phyloP scores from a whole-genome alignment of 257 asterid species.

The Mentha longifolia region DNA sequence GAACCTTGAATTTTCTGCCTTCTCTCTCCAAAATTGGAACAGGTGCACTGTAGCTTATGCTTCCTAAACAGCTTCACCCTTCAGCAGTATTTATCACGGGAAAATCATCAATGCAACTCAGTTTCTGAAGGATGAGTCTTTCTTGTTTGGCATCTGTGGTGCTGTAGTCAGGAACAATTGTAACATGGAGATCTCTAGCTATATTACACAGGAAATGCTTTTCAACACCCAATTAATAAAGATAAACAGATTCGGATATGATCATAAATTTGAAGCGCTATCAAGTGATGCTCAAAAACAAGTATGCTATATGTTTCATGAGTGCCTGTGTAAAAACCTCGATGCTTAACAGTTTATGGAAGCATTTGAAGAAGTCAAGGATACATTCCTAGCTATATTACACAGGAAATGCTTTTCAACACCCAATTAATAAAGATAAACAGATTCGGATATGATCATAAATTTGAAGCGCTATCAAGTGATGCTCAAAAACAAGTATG shows the following conservation, averaged over 20 bases:
- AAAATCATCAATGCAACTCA: slow-evolving; percentile 66
- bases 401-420: not conserved
- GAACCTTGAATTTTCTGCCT: not conserved
- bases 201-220: not conserved
- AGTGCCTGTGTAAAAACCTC: not conserved
- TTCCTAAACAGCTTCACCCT: slow-evolving; percentile 29
- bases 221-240: slow-evolving; percentile 4
- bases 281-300: not conserved
- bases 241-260: not conserved
- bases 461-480: not conserved
- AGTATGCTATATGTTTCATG: not conserved
- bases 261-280: not conserved
- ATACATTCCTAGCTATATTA: slow-evolving; percentile 83
- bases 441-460: not conserved
- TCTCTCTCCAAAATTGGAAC: not conserved
- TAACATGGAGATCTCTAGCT: slow-evolving; percentile 6
- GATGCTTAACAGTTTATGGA: not conserved
- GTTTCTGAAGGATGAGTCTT: slow-evolving; percentile 73
- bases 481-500: not conserved
- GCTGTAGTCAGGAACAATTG: slow-evolving; percentile 49
- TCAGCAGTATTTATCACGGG: slow-evolving; percentile 36
- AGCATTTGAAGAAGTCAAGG: slow-evolving; percentile 46
- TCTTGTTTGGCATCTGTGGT: slow-evolving; percentile 82
- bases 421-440: not conserved
- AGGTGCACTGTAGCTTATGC: not conserved